Percentiles rank a stretch among this genome's conserved stretches.
phyloP scores from a whole-genome alignment of 1,139 yeast species.

The Lodderomyces theae region DNA sequence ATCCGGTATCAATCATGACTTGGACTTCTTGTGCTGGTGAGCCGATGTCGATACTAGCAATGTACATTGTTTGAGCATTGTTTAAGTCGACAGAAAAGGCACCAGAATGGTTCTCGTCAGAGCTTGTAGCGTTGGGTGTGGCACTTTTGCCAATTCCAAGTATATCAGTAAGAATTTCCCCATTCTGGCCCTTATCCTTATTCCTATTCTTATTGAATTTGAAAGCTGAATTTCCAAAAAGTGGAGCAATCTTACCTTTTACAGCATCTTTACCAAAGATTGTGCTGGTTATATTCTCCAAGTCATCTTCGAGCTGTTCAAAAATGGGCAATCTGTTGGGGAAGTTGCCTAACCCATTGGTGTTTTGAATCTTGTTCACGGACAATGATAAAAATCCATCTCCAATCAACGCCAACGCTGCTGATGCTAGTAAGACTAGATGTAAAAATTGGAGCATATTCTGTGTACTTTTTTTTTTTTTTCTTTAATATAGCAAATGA shows the following conservation, averaged over 20 bases:
- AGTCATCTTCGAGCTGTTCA: slow-evolving; percentile 3
- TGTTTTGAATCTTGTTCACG: slow-evolving; percentile 9
- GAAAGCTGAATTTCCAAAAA: slow-evolving; percentile 6
- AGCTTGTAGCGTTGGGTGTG: not conserved
- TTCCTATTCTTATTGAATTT: not conserved
- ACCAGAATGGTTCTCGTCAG: slow-evolving; percentile 5
- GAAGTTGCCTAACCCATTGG: not conserved
- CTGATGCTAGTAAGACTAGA: slow-evolving; percentile 4
- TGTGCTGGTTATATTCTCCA: slow-evolving; percentile 3
- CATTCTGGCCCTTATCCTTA: not conserved
- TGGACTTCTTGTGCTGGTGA: slow-evolving; percentile 30
- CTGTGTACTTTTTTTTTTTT: not conserved
- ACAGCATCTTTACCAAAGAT: not conserved
- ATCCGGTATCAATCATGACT: slow-evolving; percentile 42
- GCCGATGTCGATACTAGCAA: slow-evolving; percentile 32
- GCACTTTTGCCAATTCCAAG: not conserved
- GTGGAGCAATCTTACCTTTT: slow-evolving; percentile 4
- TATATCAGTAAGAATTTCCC: not conserved
- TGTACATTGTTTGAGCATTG: slow-evolving; percentile 20
- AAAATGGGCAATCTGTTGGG: slow-evolving; percentile 5
- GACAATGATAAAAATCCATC: slow-evolving; percentile 12
- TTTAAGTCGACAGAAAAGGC: slow-evolving; percentile 11
- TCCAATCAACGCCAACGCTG: slow-evolving; percentile 9
- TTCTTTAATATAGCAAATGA: too few species aligned
- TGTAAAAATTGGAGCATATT: not conserved